Evolutionary conservation across 169 alveolate genomes (phyloP).

Genomic region (Condylostoma magnum): DNA sequence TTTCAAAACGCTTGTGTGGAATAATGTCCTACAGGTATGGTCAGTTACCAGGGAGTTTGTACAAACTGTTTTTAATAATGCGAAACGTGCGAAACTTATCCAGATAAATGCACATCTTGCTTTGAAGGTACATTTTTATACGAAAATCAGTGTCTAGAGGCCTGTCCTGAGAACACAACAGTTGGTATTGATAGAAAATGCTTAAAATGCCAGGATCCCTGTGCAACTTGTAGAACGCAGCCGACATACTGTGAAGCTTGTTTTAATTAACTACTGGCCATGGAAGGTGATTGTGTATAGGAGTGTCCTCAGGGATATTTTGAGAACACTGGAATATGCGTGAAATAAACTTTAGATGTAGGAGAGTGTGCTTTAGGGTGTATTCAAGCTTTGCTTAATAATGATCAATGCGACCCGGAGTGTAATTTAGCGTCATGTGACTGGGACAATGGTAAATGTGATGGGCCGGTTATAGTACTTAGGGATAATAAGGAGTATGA

Average conservation of each 20-base stretch:
- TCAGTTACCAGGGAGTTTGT: neutral
- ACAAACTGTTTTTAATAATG: neutral
- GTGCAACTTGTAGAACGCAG: neutral
- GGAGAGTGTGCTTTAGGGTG: constrained; percentile 22
- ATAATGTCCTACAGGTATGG: neutral
- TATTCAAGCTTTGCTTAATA: neutral
- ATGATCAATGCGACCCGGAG: neutral
- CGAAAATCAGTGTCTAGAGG: neutral
- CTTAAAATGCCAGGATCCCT: neutral
- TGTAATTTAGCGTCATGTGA: constrained; percentile 9
- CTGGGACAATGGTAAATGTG: neutral
- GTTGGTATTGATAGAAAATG: neutral
- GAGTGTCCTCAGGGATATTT: constrained; percentile 22
- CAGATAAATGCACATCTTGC: neutral
- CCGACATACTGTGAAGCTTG: neutral
- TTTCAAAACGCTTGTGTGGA: neutral
- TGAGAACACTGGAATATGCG: neutral
- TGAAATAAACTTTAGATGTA: neutral
- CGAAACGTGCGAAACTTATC: neutral
- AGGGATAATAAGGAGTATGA: neutral
- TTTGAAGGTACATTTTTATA: neutral
- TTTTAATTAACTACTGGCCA: neutral
- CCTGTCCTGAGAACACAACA: neutral
- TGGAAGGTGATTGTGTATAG: neutral
- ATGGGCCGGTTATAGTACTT: neutral